Base-by-base conservation (phyloP, 1,284 basidiomycete species). In the Anthracocystis panici-leucophaei region DNA sequence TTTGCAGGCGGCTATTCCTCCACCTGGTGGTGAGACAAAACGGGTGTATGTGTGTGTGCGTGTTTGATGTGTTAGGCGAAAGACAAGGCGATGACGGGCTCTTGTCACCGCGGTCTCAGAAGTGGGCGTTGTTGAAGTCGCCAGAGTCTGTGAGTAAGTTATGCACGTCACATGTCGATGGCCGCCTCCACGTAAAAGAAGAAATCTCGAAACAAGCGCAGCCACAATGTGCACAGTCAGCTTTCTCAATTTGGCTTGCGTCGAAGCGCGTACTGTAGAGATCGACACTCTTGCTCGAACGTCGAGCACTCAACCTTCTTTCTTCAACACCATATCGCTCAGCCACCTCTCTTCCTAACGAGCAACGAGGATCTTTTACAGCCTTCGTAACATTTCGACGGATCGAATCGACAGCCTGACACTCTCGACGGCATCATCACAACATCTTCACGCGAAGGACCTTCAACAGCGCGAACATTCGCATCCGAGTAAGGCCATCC, bases 141-240 rank as follows among this genome's bases (percentile, higher is more conserved):
- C 48, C 27, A 49, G 35, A 38, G 27, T 27, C 27, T 27, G 27
- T 27, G 27, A 27, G 27, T 27, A n/a, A 51, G 31, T 21, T 14
- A 52, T 52, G 51, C 51, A 52, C 51, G 51, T 52, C 51, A 52
- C 51, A 52, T 27, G 51, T 52, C 51, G 29, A 9, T 10, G 21
- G 51, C 38, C 11, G 35, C 51, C 51, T 52, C 38, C 51, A 52
- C 51, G 51, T 52, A 18, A 23, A 25, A 21, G 9, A 20, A 6
- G n/a, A 21, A 38, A 33, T 50, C 29, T n/a, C 12, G 40, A 40
- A 25, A n/a, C 35, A 23, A 52, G 33, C 33, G 49, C 45, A 27
- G 45, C 12, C n/a, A n/a, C 46, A 48, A 48, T 33, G 31, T 57
- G 56, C 56, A 57, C 56, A 57, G 56, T 57, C 56, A 57, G 56